A percentile compares a stretch with the other conserved stretches of the same genome.
Evolutionary conservation across 495 filamentous ascomycete species (phyloP).

Genomic region (Annulohypoxylon stygium): DNA sequence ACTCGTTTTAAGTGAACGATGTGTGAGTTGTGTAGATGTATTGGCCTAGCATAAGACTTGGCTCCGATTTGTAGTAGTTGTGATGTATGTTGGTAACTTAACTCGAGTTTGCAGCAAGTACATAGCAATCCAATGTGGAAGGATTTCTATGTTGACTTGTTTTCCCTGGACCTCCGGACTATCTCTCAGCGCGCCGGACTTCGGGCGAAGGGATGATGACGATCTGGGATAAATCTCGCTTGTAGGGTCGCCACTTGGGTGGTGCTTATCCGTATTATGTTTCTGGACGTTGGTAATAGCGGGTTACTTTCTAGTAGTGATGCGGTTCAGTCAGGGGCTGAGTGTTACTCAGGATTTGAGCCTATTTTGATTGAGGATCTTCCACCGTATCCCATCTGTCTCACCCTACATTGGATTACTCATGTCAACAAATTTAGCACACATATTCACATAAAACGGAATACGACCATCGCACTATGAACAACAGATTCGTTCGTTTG

Average conservation of each 20-base stretch:
- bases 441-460: neutral
- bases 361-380: too few relatives aligned
- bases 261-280: constrained; percentile 1
- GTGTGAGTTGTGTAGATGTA: too few relatives aligned
- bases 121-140: neutral
- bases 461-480: neutral
- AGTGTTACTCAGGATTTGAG: too few relatives aligned
- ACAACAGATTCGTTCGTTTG: neutral
- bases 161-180: constrained; percentile 22
- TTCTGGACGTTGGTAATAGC: neutral
- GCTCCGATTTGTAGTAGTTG: too few relatives aligned
- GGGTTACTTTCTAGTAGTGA: neutral
- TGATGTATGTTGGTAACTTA: too few relatives aligned
- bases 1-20: too few relatives aligned
- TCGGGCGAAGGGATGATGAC: constrained; percentile 36
- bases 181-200: constrained; percentile 22
- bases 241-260: neutral
- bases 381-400: too few relatives aligned
- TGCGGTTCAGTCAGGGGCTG: too few relatives aligned
- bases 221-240: neutral
- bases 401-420: neutral
- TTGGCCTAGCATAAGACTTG: too few relatives aligned
- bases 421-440: too few relatives aligned
- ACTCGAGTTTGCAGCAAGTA: too few relatives aligned
- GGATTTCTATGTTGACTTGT: neutral